phyloP scores from a whole-genome alignment of 768 basidiomycete species.

The Strobilomyces echinocephalus region DNA sequence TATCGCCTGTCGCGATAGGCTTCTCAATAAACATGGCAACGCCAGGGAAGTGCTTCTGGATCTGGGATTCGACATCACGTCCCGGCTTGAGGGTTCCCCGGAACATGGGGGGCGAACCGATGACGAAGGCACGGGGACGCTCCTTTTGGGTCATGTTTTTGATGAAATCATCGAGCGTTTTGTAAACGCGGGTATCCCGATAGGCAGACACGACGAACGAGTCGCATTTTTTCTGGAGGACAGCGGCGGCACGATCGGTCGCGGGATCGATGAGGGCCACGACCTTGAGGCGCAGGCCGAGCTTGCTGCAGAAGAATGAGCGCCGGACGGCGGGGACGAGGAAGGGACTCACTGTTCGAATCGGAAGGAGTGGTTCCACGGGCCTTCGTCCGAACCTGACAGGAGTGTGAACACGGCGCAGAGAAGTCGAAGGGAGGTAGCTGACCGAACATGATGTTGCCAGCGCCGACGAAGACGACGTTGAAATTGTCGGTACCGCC shows the following conservation, averaged over 20 bases:
- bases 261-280: slow-evolving; percentile 92
- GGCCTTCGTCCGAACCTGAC: slow-evolving; percentile 79
- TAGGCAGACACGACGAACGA: slow-evolving; percentile 94
- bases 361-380: slow-evolving; percentile 92
- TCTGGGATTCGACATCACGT: slow-evolving; percentile 83
- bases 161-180: slow-evolving; percentile 81
- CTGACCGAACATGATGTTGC: slow-evolving; percentile 96
- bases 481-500: slow-evolving; percentile 77
- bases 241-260: slow-evolving; percentile 70
- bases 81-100: slow-evolving; percentile 72
- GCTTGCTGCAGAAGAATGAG: slow-evolving; percentile 55
- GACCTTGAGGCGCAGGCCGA: slow-evolving; percentile 93
- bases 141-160: slow-evolving; percentile 60
- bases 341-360: slow-evolving; percentile 66
- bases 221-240: slow-evolving; percentile 85
- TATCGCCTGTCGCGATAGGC: slow-evolving; percentile 80
- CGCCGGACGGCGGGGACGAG: not conserved
- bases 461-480: slow-evolving; percentile 91
- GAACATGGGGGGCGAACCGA: slow-evolving; percentile 93
- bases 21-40: slow-evolving; percentile 91
- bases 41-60: slow-evolving; percentile 83
- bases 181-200: slow-evolving; percentile 79
- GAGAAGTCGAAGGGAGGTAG: not conserved
- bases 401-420: slow-evolving; percentile 4
- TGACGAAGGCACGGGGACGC: slow-evolving; percentile 75